A percentile compares a stretch with the other conserved stretches of the same genome.
Conservation (phyloP, 2,329 filamentous ascomycete genomes). For the Stagonosporopsis cucurbitacearum region DNA sequence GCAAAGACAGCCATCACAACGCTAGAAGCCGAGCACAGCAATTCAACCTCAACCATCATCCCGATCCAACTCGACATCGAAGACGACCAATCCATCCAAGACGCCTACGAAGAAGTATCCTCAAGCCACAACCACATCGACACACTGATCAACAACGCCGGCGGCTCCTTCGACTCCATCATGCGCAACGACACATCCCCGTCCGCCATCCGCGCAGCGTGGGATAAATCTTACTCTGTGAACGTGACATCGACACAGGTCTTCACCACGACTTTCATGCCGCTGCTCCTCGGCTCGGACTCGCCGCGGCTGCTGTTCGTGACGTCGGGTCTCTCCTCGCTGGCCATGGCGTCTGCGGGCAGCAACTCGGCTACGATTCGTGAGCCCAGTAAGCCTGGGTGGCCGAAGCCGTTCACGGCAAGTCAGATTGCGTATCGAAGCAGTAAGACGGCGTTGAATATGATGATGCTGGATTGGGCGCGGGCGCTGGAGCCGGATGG, state of each 20-base stretch:
- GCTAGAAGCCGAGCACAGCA: conserved; percentile 51
- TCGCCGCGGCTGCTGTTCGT: conserved; percentile 1
- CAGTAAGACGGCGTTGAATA: conserved; percentile 57
- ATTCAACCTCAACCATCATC: conserved; percentile 51
- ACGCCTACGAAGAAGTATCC: conserved; percentile 53
- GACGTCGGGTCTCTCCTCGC: conserved; percentile 1
- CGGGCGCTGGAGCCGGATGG: conserved; percentile 53
- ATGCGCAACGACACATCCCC: conserved; percentile 31
- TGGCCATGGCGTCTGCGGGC: neutral
- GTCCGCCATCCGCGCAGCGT: conserved; percentile 38
- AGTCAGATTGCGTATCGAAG: conserved; percentile 49
- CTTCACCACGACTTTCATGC: conserved; percentile 1
- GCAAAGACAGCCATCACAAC: conserved; percentile 56
- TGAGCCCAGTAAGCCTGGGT: conserved; percentile 44
- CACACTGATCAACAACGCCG: conserved; percentile 52
- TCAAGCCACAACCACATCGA: conserved; percentile 29
- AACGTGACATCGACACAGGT: conserved; percentile 5
- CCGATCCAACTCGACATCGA: conserved; percentile 60
- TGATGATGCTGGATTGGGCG: conserved; percentile 58
- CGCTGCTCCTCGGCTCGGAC: neutral
- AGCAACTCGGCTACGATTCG: neutral
- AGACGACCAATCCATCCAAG: conserved; percentile 59
- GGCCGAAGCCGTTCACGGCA: conserved; percentile 52
- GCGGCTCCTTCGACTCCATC: conserved; percentile 52
- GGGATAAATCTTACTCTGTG: conserved; percentile 6